A percentile compares a stretch with the other conserved stretches of the same genome.
Conservation (phyloP, 805 yeast genomes). For the Saccharomycopsis malanga region DNA sequence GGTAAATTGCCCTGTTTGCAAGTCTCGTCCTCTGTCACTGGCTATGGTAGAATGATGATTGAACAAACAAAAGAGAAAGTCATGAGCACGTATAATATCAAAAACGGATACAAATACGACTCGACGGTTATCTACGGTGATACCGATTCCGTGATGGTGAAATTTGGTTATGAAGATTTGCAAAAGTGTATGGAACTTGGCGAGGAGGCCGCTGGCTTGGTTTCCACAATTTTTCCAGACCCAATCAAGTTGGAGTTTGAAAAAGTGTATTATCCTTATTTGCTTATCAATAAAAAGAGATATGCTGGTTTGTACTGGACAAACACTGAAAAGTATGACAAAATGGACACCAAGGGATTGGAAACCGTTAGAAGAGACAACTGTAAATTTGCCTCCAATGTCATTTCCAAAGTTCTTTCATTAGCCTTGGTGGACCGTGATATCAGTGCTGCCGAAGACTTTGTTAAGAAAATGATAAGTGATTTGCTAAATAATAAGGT, state of each 20-base stretch:
- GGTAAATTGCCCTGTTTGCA: conserved; percentile 96
- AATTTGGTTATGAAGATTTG: conserved; percentile 79
- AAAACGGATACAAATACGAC: conserved; percentile 78
- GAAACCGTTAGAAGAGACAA: conserved; percentile 98
- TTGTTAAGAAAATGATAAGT: conserved; percentile 81
- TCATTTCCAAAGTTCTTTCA: conserved; percentile 84
- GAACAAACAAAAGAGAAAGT: conserved; percentile 85
- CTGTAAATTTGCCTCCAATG: conserved; percentile 89
- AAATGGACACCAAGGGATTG: conserved; percentile 96
- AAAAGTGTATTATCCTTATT: conserved; percentile 91
- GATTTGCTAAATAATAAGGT: conserved; percentile 85
- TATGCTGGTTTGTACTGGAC: conserved; percentile 99
- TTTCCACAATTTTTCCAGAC: conserved; percentile 65
- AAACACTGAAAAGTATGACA: conserved; percentile 81
- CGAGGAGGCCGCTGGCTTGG: conserved; percentile 86
- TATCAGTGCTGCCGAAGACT: conserved; percentile 75
- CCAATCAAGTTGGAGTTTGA: conserved; percentile 96
- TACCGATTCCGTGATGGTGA: conserved; percentile 98
- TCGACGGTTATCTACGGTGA: conserved; percentile 95
- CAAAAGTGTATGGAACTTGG: conserved; percentile 86
- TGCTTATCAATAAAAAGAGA: conserved; percentile 90
- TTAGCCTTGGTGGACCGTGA: conserved; percentile 81
- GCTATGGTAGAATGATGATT: conserved; percentile 96
- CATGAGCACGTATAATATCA: conserved; percentile 67
- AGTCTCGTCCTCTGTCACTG: conserved; percentile 90